Percentiles rank a stretch among this genome's conserved stretches.
Evolutionary conservation across 1,284 basidiomycete genomes (phyloP).

Genomic region (Moesziomyces parantarcticus): DNA sequence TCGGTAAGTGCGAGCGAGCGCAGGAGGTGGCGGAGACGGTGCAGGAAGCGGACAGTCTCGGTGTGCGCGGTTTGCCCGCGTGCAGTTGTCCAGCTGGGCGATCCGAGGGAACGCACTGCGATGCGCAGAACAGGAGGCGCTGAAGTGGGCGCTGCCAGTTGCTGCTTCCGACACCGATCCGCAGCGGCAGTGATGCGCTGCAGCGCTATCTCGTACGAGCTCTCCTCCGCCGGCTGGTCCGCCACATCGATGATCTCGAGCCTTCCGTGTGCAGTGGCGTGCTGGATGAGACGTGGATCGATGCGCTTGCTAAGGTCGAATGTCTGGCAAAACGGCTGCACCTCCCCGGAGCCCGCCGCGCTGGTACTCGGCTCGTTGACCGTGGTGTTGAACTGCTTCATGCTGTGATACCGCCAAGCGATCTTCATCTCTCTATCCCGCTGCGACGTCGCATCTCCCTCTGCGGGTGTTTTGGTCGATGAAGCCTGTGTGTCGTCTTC

Average conservation of each 20-base stretch:
- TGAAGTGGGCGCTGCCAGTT: background rate
- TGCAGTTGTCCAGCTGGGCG: constrained; percentile 41
- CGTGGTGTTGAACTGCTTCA: constrained; percentile 91
- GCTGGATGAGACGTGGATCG: constrained; percentile 34
- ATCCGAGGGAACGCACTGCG: constrained; percentile 53
- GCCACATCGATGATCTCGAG: constrained; percentile 36
- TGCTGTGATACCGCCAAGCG: constrained; percentile 92
- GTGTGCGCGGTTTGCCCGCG: constrained; percentile 13
- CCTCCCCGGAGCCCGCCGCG: constrained; percentile 4
- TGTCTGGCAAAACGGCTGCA: constrained; percentile 74
- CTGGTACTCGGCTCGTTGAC: constrained; percentile 69
- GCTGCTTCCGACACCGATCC: constrained; percentile 12
- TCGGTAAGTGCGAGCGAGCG: constrained; percentile 47
- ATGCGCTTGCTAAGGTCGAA: constrained; percentile 76
- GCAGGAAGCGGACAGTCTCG: constrained; percentile 51
- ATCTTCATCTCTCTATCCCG: constrained; percentile 52
- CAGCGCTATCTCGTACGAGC: constrained; percentile 37
- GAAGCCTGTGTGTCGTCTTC: constrained; percentile 12
- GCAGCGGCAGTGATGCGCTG: constrained; percentile 31
- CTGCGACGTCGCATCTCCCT: constrained; percentile 2
- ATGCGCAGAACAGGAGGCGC: constrained; percentile 54
- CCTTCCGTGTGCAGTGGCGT: constrained; percentile 23
- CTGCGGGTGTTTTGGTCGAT: background rate
- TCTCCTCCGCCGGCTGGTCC: background rate
- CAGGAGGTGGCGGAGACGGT: constrained; percentile 47